Base-by-base conservation (phyloP, 2,329 filamentous ascomycete species). In the Lachnellula occidentalis region DNA sequence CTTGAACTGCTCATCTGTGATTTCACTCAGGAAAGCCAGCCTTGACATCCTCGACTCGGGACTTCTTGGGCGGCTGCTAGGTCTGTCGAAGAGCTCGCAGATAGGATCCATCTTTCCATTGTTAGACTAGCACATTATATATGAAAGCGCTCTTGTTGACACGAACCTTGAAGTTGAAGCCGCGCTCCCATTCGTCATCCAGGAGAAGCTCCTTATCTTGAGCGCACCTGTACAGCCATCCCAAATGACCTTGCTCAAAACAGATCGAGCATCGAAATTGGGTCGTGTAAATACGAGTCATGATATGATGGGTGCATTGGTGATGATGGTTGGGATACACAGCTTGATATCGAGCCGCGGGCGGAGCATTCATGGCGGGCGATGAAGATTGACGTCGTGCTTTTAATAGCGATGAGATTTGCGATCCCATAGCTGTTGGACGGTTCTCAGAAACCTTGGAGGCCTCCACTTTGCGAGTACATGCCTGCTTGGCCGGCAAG, bases 181-280 rank as follows among this genome's bases (percentile, higher is more conserved):
- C 64, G 22, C 62, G 63, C 27, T 66, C 59, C 12, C 70, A 61
- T 17, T 69, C 68, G 42, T 73, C 69, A 17, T 73, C 69, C 31
- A 79, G 64, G 41, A 73, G 62, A 15, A 71, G 66, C 31, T 80
- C 75, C 11, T 73, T 73, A 62, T 91, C 87, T 66, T 88, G 81
- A 12, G 77, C 80, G 69, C 90, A 94, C 56, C 79, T 76, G 69
- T 89, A 94, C 21, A 94, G 72, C 81, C 86, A 94, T 24, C 87
- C 87, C 51, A 85, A 75, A 15, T 76, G 71, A 0, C 85, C 80
- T 1, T 70, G 69, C 41, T 72, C 71, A 39, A 73, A 72, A 63
- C 89, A 94, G 22, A 76, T 66, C 7, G 76, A 71, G 70, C 89
- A 94, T 17, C 68, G 65, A 46, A 74, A 68, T 27, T 75, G 67